Conservation (phyloP, 2,329 filamentous ascomycete genomes). For the Epicoccum nigrum region DNA sequence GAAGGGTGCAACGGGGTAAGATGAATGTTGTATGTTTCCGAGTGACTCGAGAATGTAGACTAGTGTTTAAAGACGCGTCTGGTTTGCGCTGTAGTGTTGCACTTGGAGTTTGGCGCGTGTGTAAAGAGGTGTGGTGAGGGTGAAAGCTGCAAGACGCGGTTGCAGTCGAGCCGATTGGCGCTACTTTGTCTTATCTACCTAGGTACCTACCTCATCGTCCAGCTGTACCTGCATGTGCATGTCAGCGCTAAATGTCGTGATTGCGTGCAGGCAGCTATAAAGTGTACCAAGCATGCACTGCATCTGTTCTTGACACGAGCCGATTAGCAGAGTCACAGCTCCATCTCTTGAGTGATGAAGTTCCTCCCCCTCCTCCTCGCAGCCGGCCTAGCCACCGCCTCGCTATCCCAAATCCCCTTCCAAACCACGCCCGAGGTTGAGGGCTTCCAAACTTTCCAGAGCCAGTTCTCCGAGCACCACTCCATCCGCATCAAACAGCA, state of each 20-base stretch:
- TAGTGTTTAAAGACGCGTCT: conserved; percentile 6
- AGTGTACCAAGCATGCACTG: too few species aligned
- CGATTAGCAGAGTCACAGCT: too few species aligned
- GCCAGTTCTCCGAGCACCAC: conserved; percentile 40
- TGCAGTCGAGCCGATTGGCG: not conserved
- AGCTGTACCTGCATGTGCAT: too few species aligned
- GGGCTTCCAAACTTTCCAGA: conserved; percentile 41
- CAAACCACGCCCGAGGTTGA: conserved; percentile 36
- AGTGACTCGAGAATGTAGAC: not conserved
- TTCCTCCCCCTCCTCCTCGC: conserved; percentile 2
- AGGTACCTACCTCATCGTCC: too few species aligned
- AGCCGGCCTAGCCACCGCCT: conserved; percentile 13
- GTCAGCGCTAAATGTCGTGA: conserved; percentile 6
- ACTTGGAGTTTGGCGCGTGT: conserved; percentile 5
- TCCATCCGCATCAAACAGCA: conserved; percentile 45
- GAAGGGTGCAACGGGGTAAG: not conserved
- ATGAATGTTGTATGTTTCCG: not conserved
- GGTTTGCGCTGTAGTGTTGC: not conserved
- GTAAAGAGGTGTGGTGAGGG: conserved; percentile 4
- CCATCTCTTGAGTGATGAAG: not conserved
- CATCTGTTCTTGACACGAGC: too few species aligned
- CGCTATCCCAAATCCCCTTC: conserved; percentile 38
- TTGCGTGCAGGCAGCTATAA: not conserved
- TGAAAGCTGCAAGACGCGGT: conserved; percentile 7
- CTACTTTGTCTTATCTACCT: not conserved